Base-by-base conservation (phyloP, 2,329 filamentous ascomycete species). In the Penicillium aurantiogriseum region DNA sequence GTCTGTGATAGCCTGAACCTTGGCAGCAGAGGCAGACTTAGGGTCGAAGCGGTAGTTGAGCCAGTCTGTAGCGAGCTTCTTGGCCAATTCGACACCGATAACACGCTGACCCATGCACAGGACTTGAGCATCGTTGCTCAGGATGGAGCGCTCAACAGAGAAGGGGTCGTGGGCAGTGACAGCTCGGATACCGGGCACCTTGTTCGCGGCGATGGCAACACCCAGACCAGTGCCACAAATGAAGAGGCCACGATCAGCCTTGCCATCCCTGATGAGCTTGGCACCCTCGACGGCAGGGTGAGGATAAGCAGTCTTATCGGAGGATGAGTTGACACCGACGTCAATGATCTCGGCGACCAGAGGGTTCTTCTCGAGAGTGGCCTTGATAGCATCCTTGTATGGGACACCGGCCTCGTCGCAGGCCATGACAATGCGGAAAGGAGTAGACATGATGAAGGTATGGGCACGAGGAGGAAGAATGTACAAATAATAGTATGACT, bases 121-220 rank as follows among this genome's bases (percentile, higher is more conserved):
- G 33, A 95, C 90, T 77, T 96, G 91, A 3, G 90, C 90, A 72
- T 95, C 88, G 74, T 95, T 95, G 77, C 88, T 91, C 68, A 93
- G 77, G 11, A 95, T 84, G 21, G 88, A 86, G 49, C 90, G 79
- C 81, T 95, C 91, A 6, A 95, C 90, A 55, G 84, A 88, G 79
- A 92, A 96, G 64, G 86, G 88, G 72, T 95, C 91, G 73, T 96
- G 91, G 1, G 91, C 91, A 5, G 91, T 95, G 19, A 95, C 91
- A n/a, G 91, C 91, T 25, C 91, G 81, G 60, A 95, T 85, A 6
- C 91, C 91, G 56, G 86, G 88, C 63, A 95, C 86, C 75, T 95
- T 95, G 81, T 95, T 95, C 64, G 91, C 91, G n/a, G 85, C 79
- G 71, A 95, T 95, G 67, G 91, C 91, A 8, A 96, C 91, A 21